Conservation (phyloP, 148 eudicot genomes). For the Cornus florida region DNA sequence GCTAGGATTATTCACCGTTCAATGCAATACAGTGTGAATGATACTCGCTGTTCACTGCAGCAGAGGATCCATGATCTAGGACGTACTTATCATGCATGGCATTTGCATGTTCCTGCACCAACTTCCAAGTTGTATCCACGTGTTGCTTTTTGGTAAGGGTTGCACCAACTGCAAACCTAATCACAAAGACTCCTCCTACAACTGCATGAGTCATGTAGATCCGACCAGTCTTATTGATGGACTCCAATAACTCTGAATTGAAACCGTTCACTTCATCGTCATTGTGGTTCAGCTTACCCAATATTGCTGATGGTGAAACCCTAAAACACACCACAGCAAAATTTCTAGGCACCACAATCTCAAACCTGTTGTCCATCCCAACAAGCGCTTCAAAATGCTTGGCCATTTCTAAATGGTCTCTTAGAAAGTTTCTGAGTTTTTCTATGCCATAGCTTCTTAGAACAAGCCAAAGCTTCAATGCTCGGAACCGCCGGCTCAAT, state of each 20-base stretch:
- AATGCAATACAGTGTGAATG: too few relatives aligned
- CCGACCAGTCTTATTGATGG: slow-evolving; percentile 20
- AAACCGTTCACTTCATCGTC: too few relatives aligned
- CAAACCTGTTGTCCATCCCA: slow-evolving; percentile 20
- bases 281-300: background rate
- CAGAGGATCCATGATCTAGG: too few relatives aligned
- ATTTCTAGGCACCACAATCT: slow-evolving; percentile 28
- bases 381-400: slow-evolving; percentile 24
- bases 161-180: slow-evolving; percentile 9
- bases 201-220: slow-evolving; percentile 14
- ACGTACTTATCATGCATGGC: background rate
- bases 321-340: slow-evolving; percentile 30
- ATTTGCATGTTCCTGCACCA: slow-evolving; percentile 7
- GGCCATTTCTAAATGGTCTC: slow-evolving; percentile 27
- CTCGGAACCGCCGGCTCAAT: slow-evolving; percentile 34
- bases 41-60: too few relatives aligned
- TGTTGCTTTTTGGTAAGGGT: background rate
- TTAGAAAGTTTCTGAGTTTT: slow-evolving; percentile 10
- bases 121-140: slow-evolving; percentile 6
- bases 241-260: slow-evolving; percentile 17
- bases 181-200: background rate
- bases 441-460: slow-evolving; percentile 27
- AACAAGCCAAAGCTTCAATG: slow-evolving; percentile 26
- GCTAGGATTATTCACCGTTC: too few relatives aligned
- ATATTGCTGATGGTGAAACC: background rate